Evolutionary conservation across 1,139 yeast genomes (phyloP), one percentile per base, ranked within the genome.

Genomic region (Kurtzmaniella natalensis): DNA sequence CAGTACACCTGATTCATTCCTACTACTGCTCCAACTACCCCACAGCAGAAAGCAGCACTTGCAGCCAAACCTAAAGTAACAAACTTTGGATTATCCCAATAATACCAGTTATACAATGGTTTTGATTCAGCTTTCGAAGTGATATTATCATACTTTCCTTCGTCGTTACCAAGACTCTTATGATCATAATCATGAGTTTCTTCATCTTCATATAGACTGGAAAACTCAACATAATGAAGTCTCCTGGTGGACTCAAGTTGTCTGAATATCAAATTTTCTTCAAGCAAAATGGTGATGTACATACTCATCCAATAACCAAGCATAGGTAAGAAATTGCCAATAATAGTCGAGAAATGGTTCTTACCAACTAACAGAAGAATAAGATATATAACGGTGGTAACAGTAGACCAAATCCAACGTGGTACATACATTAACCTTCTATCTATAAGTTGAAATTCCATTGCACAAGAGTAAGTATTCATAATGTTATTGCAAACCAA

Each of bases 401-500:
- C 19, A 3, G 44, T 32, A 0, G 56, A 55, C 59, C 61, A 55
- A 17, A 46, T 34, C 57, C 59, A 54, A 17, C 61, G 42, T 2
- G 59, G 59, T 14, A 54, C 42, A 7, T 34, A 20, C 1, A 49
- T 54, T 10, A 53, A 36, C 5, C 43, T 39, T n/a, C 36, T 34
- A 28, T 50, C 53, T 5, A 55, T 46, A 16, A 55, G 40, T 31
- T 55, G 61, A 35, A 53, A 46, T 31, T 53, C 56, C 31, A 55
- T 50, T 1, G 57, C 59, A 23, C 47, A 45, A 11, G 56, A 50
- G 35, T 55, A 55, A 7, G 59, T 52, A 38, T 54, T 55, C 53
- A 64, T 58, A 40, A 64, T 55, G 37, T 60, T 63, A 43, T 63
- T 64, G 43, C 67, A 59, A 22, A 63, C 53, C 31, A 64, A 51